Evolutionary conservation across 352 stramenopile genomes (phyloP), one percentile per base, ranked within the genome.

Genomic region (Phytophthora pluvialis): DNA sequence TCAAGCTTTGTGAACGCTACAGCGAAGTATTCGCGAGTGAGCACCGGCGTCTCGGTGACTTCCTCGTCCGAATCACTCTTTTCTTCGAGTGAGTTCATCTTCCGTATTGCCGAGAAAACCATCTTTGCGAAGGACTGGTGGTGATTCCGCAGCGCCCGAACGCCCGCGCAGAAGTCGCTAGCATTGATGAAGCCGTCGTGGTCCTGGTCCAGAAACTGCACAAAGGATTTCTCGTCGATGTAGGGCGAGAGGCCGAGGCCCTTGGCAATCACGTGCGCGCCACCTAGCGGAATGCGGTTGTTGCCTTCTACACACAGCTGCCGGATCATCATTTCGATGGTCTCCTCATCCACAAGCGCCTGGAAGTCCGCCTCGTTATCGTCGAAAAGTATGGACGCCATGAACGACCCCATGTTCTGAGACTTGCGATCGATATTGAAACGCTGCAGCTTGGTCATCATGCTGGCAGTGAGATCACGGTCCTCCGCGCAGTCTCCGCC

Each of bases 401-500:
- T 80, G 56, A 86, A 89, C 16, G 64, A 78, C 4, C 73, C 81
- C 79, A 93, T 89, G 55, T 88, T 90, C 54, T 91, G 77, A 35
- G 85, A 90, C 61, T 91, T 90, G 67, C 85, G 85, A 35, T 89
- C 57, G 38, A 90, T 89, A 65, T 91, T 93, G 70, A 91, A 93
- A n/a, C 75, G 67, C 64, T 93, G 76, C 33, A 93, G 80, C 29
- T 81, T 86, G n/a, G 73, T 42, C 43, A 78, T 71, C 66, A 78
- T 75, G 21, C 54, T 74, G 31, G 60, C 36, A n/a, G 18, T 71
- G 4, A 90, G 56, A 38, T 83, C 75, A 6, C 55, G 63, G 29
- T 82, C 58, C 28, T 59, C 55, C 0, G 18, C 38, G 21, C 16
- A 18, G 13, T 59, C 55, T 4, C 32, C 46, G 12, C 43, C 35